Evolutionary conservation across 192 early-diverging fungal species (phyloP), one percentile per base, ranked within the genome.

Genomic region (Thamnidium elegans): DNA sequence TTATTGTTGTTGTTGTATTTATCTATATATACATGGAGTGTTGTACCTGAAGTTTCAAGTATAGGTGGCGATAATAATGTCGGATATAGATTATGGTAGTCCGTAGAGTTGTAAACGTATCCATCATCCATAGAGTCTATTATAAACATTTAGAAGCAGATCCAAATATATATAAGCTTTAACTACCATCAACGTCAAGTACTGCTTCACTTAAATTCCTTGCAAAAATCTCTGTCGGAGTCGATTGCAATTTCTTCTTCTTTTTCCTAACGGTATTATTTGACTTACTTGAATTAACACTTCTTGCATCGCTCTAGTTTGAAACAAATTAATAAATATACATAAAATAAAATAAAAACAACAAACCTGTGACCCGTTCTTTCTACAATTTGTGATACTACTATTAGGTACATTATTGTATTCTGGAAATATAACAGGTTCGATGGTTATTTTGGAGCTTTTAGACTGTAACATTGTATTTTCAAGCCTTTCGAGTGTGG

Each of bases 221-320:
- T 31, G 69, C 63, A 47, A 71, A 71, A 3, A 71, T 66, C 17
- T 71, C 63, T 43, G 69, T 63, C 0, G 69, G 63, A 1, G 69
- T 71, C 39, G 39, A 36, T 14, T 43, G 42, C 15, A 42, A 13
- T 5, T 19, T 48, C 46, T 26, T 59, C 58, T 26, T 59, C 20
- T 13, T 59, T 21, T 45, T 59, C 4, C 17, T 14, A 15, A 5
- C 1, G 15, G 46, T 17, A 48, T 15, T 14, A 5, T 4, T 48
- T 4, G 58, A 23, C 23, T 43, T 45, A 21, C n/a, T 58, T 21
- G 58, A 59, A 23, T 42, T 11, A 23, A 59, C 17, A 45, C 58
- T 59, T 59, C 39, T 59, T 23, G 21, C 39, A 45, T 59, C 58
- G 19, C 11, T 23, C 58, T 59, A 56, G 17, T 7, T 54, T 54